phyloP scores from a whole-genome alignment of 78 protist genomes.

The Creolimax fragrantissima region DNA sequence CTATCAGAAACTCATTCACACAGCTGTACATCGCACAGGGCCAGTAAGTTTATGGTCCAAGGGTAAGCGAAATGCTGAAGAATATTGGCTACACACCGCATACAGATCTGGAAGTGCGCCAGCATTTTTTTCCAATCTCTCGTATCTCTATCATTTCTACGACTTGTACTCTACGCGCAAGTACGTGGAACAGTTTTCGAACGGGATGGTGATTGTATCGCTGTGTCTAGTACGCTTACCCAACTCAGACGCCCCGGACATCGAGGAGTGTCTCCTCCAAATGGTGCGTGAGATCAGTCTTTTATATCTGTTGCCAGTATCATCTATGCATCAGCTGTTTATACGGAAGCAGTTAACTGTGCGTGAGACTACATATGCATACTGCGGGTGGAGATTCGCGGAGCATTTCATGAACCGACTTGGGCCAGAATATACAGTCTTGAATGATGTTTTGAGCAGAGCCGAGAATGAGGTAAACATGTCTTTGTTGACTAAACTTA shows the following conservation, averaged over 20 bases:
- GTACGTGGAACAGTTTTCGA: conserved; percentile 20
- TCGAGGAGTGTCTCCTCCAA: not conserved
- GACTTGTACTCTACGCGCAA: conserved; percentile 9
- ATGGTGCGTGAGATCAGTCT: not conserved
- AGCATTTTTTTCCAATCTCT: not conserved
- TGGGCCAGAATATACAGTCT: not conserved
- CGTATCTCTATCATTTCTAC: conserved; percentile 13
- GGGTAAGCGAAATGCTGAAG: not conserved
- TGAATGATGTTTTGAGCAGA: not conserved
- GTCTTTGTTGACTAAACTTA: not conserved
- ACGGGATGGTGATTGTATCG: conserved; percentile 5
- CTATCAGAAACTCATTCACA: conserved; percentile 6
- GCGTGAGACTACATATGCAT: conserved; percentile 5
- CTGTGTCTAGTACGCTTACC: not conserved
- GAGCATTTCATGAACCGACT: conserved; percentile 32
- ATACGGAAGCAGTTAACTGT: not conserved
- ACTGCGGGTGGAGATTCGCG: conserved; percentile 8
- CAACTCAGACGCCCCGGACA: not conserved
- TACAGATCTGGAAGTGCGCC: not conserved
- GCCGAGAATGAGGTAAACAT: not conserved
- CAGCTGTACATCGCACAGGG: conserved; percentile 22
- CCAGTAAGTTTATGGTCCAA: conserved; percentile 3
- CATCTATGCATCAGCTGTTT: not conserved
- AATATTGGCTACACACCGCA: conserved; percentile 11
- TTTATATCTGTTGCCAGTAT: not conserved